phyloP scores from a whole-genome alignment of 2,329 filamentous ascomycete species.

The Ascochyta fabae region DNA sequence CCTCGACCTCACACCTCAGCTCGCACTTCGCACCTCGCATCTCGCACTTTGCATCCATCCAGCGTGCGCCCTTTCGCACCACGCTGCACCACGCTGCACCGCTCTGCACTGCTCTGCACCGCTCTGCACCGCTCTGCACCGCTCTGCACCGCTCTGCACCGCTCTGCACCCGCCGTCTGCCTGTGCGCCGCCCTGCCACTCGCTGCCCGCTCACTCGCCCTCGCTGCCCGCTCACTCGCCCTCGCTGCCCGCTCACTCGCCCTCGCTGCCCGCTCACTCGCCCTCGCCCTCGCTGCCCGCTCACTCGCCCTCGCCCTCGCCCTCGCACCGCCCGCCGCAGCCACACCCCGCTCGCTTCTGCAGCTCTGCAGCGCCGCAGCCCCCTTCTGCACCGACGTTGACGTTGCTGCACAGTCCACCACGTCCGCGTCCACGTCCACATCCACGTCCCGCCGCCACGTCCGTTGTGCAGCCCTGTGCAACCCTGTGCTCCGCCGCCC shows the following conservation, averaged over 20 bases:
- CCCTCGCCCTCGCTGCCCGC: neutral
- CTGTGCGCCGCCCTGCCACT: neutral
- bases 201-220: neutral
- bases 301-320: constrained; percentile 1
- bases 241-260: neutral
- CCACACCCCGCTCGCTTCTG: constrained; percentile 22
- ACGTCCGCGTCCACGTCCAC: constrained; percentile 12
- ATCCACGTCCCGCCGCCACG: constrained; percentile 27
- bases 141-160: too few species aligned
- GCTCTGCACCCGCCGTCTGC: neutral
- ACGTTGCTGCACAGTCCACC: constrained; percentile 31
- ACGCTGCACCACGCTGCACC: neutral
- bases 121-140: too few species aligned
- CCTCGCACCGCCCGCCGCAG: constrained; percentile 18
- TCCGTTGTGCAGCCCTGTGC: constrained; percentile 23
- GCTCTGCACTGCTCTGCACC: neutral
- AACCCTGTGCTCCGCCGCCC: constrained; percentile 29
- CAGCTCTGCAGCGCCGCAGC: neutral
- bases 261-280: neutral
- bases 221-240: neutral
- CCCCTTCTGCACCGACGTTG: constrained; percentile 27
- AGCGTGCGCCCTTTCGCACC: constrained; percentile 2
- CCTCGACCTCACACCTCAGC: too few species aligned
- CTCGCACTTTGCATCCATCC: constrained; percentile 5
- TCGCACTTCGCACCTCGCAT: too few species aligned